These are phyloP conservation scores for Xanthoconium purpureum DNA, from an alignment of 768 basidiomycete genomes.

Conservation along the genomic window DNA sequence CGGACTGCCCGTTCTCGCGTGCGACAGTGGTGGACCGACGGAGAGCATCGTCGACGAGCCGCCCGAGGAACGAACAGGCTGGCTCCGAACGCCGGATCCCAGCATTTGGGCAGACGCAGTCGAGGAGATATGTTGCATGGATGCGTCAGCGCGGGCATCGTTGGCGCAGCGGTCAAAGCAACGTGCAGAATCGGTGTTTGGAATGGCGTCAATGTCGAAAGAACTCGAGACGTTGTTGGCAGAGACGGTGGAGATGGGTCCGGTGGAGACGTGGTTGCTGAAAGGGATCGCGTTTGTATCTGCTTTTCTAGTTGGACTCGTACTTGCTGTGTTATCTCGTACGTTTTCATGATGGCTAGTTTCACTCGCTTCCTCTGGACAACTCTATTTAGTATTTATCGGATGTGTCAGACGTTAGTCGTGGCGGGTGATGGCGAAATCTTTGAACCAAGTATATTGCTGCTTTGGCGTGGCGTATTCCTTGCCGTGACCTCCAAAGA, in stretches of 20 bases:
- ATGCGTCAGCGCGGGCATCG: conserved; percentile 13
- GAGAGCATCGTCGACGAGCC: conserved; percentile 68
- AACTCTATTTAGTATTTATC: no score
- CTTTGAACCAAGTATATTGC: conserved; percentile 76
- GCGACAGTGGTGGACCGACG: conserved; percentile 82
- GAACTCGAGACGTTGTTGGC: conserved; percentile 54
- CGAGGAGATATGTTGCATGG: conserved; percentile 47
- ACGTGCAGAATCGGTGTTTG: conserved; percentile 66
- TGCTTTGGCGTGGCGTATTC: conserved; percentile 52
- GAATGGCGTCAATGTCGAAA: conserved; percentile 70
- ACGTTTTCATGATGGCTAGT: not conserved
- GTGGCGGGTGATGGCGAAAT: conserved; percentile 48
- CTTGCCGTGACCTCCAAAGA: conserved; percentile 50
- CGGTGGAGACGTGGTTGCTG: conserved; percentile 22
- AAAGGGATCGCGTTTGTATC: conserved; percentile 17
- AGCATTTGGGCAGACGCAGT: conserved; percentile 72
- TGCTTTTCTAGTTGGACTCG: conserved; percentile 26
- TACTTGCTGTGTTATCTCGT: conserved; percentile 20
- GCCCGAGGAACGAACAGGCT: conserved; percentile 61
- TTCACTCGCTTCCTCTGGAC: no score
- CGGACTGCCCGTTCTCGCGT: conserved; percentile 86
- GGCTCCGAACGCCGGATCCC: conserved; percentile 63
- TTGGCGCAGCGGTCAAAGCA: conserved; percentile 55
- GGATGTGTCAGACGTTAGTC: conserved; percentile 5
- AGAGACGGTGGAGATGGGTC: conserved; percentile 57